Conservation (phyloP, 805 yeast genomes). For the Suhomyces tanzawaensis region DNA sequence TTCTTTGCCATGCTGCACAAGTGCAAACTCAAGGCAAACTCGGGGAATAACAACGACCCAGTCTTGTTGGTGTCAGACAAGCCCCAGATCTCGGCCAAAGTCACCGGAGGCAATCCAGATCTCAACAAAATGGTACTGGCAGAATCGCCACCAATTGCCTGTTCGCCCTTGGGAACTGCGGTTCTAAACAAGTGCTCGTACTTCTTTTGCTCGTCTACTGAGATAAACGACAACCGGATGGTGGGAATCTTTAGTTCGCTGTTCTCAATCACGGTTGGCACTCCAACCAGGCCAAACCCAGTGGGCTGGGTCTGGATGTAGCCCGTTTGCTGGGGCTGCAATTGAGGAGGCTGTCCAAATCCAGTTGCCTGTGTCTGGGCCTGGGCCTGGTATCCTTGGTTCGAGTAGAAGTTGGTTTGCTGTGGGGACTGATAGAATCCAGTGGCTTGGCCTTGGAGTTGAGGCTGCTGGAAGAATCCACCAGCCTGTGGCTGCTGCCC, state of each 20-base stretch:
- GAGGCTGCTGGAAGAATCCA: constrained; percentile 10
- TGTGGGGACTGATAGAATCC: constrained; percentile 41
- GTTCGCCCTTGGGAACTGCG: constrained; percentile 71
- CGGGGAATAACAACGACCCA: constrained; percentile 86
- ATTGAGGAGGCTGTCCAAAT: constrained; percentile 13
- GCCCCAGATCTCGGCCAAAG: constrained; percentile 85
- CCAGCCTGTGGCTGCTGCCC: constrained; percentile 9
- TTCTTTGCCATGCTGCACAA: constrained; percentile 73
- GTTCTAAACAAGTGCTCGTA: constrained; percentile 82
- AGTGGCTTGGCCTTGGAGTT: constrained; percentile 42
- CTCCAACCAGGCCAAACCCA: constrained; percentile 36
- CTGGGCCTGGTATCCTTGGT: constrained; percentile 21
- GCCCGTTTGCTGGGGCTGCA: constrained; percentile 37
- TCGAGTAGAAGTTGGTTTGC: constrained; percentile 7
- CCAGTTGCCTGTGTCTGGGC: constrained; percentile 21
- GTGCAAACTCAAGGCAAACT: constrained; percentile 88
- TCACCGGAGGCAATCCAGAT: constrained; percentile 72
- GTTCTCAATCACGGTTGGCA: constrained; percentile 48
- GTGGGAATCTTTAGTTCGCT: constrained; percentile 63
- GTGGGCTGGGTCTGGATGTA: constrained; percentile 44
- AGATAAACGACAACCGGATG: constrained; percentile 79
- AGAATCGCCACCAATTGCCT: constrained; percentile 62
- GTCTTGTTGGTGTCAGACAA: constrained; percentile 85
- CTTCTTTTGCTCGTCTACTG: constrained; percentile 80
- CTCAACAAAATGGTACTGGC: constrained; percentile 79